Percentiles rank a stretch among this genome's conserved stretches.
Conservation (phyloP, 495 filamentous ascomycete species). For the Peziza echinospora region DNA sequence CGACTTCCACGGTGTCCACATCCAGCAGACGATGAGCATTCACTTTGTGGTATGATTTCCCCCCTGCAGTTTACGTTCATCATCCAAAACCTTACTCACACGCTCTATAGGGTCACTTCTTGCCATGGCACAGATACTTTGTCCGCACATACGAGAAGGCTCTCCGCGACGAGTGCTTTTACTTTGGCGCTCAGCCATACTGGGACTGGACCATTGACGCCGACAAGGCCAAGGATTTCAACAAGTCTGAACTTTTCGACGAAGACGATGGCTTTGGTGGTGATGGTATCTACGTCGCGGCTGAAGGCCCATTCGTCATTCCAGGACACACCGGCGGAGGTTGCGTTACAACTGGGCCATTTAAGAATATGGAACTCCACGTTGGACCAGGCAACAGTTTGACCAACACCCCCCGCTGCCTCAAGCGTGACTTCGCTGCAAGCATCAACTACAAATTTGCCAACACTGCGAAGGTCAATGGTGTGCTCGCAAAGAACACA, state of each 20-base stretch:
- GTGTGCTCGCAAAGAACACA: constrained; percentile 6
- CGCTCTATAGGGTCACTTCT: constrained; percentile 14
- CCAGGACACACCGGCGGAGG: constrained; percentile 9
- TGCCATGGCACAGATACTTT: constrained; percentile 21
- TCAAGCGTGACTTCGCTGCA: constrained; percentile 2
- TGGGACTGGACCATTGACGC: constrained; percentile 26
- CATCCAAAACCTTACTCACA: background rate
- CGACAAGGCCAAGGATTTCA: constrained; percentile 12
- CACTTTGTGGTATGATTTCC: constrained; percentile 32
- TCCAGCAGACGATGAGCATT: constrained; percentile 39
- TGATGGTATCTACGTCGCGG: constrained; percentile 15
- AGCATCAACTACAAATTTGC: constrained; percentile 2
- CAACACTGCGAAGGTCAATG: constrained; percentile 7
- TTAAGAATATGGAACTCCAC: constrained; percentile 17
- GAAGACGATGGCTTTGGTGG: constrained; percentile 23
- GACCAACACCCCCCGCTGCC: constrained; percentile 5
- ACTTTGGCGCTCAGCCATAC: constrained; percentile 21
- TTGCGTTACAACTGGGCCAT: constrained; percentile 25
- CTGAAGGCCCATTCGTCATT: background rate
- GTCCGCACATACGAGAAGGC: constrained; percentile 38
- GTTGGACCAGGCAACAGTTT: constrained; percentile 1
- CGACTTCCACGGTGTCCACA: constrained; percentile 49
- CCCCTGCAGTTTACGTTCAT: background rate
- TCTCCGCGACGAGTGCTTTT: constrained; percentile 49
- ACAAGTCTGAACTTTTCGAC: constrained; percentile 20